Evolutionary conservation across 2,329 filamentous ascomycete genomes (phyloP), one percentile per base, ranked within the genome.

Genomic region (Zelopaecilomyces penicillatus): DNA sequence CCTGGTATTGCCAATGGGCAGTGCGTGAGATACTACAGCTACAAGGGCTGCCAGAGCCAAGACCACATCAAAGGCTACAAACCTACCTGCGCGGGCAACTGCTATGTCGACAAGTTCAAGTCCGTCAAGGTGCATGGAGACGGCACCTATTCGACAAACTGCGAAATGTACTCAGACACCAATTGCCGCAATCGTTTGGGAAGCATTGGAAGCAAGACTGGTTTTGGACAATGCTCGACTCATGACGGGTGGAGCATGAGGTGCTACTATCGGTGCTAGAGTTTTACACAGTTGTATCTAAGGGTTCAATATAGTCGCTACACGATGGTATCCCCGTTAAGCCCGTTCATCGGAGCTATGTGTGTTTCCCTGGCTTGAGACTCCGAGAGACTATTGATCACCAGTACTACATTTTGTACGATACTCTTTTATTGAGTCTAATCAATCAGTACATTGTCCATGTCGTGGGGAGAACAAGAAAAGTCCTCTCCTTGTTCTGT

Each of bases 41-140:
- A 35, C 30, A 12, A 32, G 4, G 42, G 42, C 12, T 48, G 45
- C 31, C 39, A 35, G 7, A 39, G 37, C 29, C 42, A 27, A 6
- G 42, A 48, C 38, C 45, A 48, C 42, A 48, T 48, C 34, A 44
- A 48, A 35, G 45, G 42, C 34, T 48, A 48, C 30, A 48, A 48
- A 41, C 45, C 37, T 10, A 48, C 45, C 5, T 48, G 45, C 35
- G 45, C 37, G 9, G 42, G 45, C 6, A 42, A 48, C 41, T 48
- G 45, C 45, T 48, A 48, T 30, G 45, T 45, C 10, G 45, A 48
- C 30, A 37, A 37, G 32, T 47, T 47, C 29, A 10, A 37, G 19
- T 30, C 45, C 5, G 45, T 44, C 33, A 44, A 44, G 45, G 37
- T 34, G 6, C 31, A 33, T 29, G 45, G 45, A 7, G 45, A 47